Evolutionary conservation across 2,329 filamentous ascomycete species (phyloP).

Genomic region (Setomelanomma holmii): DNA sequence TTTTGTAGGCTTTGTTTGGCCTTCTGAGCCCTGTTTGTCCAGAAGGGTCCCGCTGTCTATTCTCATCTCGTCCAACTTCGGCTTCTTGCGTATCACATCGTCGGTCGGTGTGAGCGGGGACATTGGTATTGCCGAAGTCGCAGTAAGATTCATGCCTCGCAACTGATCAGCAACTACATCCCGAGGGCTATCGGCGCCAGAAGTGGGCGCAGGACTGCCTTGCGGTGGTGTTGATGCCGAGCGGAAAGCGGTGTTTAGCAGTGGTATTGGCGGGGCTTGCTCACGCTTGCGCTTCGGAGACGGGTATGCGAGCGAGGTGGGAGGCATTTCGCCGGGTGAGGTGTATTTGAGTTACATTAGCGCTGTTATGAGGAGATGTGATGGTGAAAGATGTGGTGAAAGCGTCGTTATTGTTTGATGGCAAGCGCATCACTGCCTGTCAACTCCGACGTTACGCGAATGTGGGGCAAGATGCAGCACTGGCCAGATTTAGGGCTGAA

Average conservation of each 20-base stretch:
- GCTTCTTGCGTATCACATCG: constrained; percentile 45
- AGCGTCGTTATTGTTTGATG: constrained; percentile 10
- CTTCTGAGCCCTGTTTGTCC: constrained; percentile 14
- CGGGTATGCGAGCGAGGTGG: constrained; percentile 42
- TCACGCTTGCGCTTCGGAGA: constrained; percentile 51
- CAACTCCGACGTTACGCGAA: constrained; percentile 11
- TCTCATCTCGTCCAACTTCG: constrained; percentile 38
- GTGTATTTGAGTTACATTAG: constrained; percentile 35
- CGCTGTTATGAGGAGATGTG: constrained; percentile 17
- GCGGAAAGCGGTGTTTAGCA: constrained; percentile 44
- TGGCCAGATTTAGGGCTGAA: constrained; percentile 29
- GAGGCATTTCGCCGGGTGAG: constrained; percentile 39
- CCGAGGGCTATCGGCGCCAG: constrained; percentile 40
- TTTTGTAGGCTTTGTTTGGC: constrained; percentile 2
- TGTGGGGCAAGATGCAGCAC: constrained; percentile 16
- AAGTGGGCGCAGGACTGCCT: constrained; percentile 30
- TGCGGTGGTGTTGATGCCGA: constrained; percentile 32
- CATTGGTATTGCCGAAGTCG: constrained; percentile 38
- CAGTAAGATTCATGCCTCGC: constrained; percentile 38
- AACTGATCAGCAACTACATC: constrained; percentile 48
- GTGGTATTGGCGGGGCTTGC: constrained; percentile 34
- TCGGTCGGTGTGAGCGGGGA: constrained; percentile 45
- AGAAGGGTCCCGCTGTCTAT: constrained; percentile 25
- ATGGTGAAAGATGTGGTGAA: constrained; percentile 1
- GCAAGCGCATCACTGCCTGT: background rate